Evolutionary conservation across 306 rosid genomes (phyloP), one percentile per base, ranked within the genome.

Genomic region (Mimosa bimucronata): DNA sequence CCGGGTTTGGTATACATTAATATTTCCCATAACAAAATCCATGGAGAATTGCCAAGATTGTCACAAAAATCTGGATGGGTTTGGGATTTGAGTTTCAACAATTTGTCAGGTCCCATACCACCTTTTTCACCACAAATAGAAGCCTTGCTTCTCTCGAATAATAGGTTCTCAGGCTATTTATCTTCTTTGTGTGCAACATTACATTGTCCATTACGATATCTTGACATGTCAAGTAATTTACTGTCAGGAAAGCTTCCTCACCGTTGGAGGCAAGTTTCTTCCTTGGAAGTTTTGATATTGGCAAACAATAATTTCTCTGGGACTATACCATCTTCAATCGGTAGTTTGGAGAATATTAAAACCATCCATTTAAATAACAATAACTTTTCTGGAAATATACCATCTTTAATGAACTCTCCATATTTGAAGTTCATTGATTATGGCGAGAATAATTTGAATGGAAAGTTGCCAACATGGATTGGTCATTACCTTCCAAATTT

Each of bases 1-100:
- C 10, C 26, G 12, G 0, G 12, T 53, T 6, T 53, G 3, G 0
- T 0, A 0, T 0, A 19, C 12, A 15, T 53, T 4, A n/a, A 53
- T 53, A 53, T 53, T n/a, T 53, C 60, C 26, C 26, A 53, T 53
- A n/a, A 53, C 28, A 19, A 53, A 19, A 53, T 53, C n/a, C 8
- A 53, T 53, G 60, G 60, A 53, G 11, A 53, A 53, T 53, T 53
- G 12, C 28, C 60, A 53, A 53, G 21, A 7, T n/a, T 23, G 0
- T 53, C 15, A 0, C 23, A 0, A 52, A 19, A 48, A 50, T 16
- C 23, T 50, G 8, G 2, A 50, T 0, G 3, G 9, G 1, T 6
- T 18, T 50, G 23, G 12, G 60, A 52, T 52, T 52, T 52, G 25
- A 52, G 60, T 19, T 52, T 52, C 25, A 52, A 52, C 19, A 52